Evolutionary conservation across 768 basidiomycete genomes (phyloP).

Genomic region (Baorangia bicolor): DNA sequence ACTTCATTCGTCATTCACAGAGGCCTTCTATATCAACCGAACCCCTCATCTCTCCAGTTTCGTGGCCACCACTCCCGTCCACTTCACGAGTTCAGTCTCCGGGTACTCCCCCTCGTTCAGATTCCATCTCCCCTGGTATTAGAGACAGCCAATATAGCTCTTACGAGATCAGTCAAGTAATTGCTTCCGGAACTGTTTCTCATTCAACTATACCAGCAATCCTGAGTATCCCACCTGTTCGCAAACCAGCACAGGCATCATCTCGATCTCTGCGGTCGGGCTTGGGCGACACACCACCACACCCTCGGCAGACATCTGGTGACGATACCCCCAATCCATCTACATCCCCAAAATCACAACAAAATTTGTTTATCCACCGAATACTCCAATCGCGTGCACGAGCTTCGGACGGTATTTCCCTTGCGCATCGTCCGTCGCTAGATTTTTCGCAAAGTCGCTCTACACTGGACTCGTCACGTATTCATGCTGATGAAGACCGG

Average conservation of each 20-base stretch:
- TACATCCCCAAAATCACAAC: background rate
- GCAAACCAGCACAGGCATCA: background rate
- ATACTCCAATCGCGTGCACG: conserved; percentile 22
- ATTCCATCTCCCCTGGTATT: background rate
- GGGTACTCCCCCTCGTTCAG: background rate
- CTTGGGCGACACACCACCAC: background rate
- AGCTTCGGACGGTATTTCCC: conserved; percentile 8
- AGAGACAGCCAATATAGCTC: background rate
- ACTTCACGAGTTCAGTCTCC: conserved; percentile 1
- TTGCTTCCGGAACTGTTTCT: background rate
- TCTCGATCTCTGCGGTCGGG: background rate
- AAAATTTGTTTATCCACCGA: conserved; percentile 18
- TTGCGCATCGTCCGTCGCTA: conserved; percentile 1
- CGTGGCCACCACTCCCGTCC: conserved; percentile 8
- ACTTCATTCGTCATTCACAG: conserved; percentile 4
- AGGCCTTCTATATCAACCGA: conserved; percentile 22
- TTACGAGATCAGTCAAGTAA: conserved; percentile 1
- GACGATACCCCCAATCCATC: background rate
- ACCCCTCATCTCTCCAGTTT: conserved; percentile 19
- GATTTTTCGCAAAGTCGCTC: conserved; percentile 1
- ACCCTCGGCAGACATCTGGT: background rate
- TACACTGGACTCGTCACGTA: background rate
- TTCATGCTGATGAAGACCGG: conserved; percentile 5
- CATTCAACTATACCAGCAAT: background rate
- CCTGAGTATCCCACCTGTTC: conserved; percentile 7